Conservation (phyloP, 225 moss, liverwort and hornwort species). For the Physcomitrellopsis africana region DNA sequence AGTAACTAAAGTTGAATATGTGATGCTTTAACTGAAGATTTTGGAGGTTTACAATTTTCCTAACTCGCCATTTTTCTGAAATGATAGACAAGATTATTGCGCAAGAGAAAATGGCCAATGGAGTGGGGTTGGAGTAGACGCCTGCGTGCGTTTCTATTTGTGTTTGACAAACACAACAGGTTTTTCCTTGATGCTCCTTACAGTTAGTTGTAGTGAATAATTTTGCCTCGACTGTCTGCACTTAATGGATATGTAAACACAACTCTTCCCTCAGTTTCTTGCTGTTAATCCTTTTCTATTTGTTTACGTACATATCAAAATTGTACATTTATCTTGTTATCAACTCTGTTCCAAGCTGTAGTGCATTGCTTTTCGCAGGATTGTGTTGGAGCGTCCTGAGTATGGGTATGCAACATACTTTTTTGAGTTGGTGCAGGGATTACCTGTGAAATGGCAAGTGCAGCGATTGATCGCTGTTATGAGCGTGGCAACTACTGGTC, state of each 20-base stretch:
- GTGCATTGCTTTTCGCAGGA: slow-evolving; percentile 35
- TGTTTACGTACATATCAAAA: neutral
- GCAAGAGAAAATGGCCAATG: slow-evolving; percentile 66
- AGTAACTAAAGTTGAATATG: neutral
- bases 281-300: neutral
- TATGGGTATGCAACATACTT: slow-evolving; percentile 77
- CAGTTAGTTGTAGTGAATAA: slow-evolving; percentile 4
- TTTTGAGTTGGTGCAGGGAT: slow-evolving; percentile 66
- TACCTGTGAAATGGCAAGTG: slow-evolving; percentile 68
- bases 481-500: slow-evolving; percentile 60
- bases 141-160: slow-evolving; percentile 61
- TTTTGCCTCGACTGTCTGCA: neutral
- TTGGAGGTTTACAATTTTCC: slow-evolving; percentile 12
- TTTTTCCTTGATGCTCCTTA: slow-evolving; percentile 24
- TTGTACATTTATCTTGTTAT: neutral
- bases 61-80: slow-evolving; percentile 17
- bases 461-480: slow-evolving; percentile 67
- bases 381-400: slow-evolving; percentile 79
- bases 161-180: slow-evolving; percentile 75
- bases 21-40: slow-evolving; percentile 1
- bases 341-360: neutral
- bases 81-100: slow-evolving; percentile 55
- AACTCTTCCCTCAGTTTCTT: slow-evolving; percentile 19
- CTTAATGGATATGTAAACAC: slow-evolving; percentile 12
- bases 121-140: slow-evolving; percentile 76